Base-by-base conservation (phyloP, 2,329 filamentous ascomycete species). In the Exophiala oligosperma region DNA sequence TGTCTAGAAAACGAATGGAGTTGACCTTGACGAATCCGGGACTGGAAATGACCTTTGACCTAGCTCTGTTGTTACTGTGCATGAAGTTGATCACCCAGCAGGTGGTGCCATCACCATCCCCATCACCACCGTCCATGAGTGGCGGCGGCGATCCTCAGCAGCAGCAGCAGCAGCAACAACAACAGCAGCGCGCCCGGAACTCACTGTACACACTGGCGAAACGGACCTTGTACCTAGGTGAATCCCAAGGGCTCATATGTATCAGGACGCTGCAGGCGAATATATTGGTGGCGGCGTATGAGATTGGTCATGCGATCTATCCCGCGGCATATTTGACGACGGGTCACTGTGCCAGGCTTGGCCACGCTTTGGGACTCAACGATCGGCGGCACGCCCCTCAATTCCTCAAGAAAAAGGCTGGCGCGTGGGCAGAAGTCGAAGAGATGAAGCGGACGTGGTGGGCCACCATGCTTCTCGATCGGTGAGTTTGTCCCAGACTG, bases 241-340 rank as follows among this genome's bases (percentile, higher is more conserved):
- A 72, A 54, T 63, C 61, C 9, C 58, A 56, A 17, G 70, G 66
- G 1, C 49, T 69, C 37, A 52, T 70, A 24, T 70, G 68, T 1
- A 50, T 68, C 8, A 61, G 65, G 43, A 48, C 70, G 11, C 49
- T 73, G 12, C 71, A 74, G 56, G 64, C 70, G 8, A 61, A 60
- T 8, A 55, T 73, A 23, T 60, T 74, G n/a, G 65, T 74, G 23
- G 61, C 69, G 21, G 35, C 68, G 2, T 74, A 73, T 48, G 72
- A 74, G 55, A 53, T 71, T 17, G 69, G 67, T 1, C 70, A 74
- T 58, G 69, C 65, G n/a, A 73, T 74, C 14, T 73, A 73, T 53
- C 72, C 72, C 4, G 67, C 70, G 8, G 72, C 72, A 26, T 73
- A 68, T 54, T 54, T 73, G 14, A 69, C 69, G 12, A 61, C 61